Conservation (phyloP, 2,329 filamentous ascomycete species). For the Talaromyces funiculosus region DNA sequence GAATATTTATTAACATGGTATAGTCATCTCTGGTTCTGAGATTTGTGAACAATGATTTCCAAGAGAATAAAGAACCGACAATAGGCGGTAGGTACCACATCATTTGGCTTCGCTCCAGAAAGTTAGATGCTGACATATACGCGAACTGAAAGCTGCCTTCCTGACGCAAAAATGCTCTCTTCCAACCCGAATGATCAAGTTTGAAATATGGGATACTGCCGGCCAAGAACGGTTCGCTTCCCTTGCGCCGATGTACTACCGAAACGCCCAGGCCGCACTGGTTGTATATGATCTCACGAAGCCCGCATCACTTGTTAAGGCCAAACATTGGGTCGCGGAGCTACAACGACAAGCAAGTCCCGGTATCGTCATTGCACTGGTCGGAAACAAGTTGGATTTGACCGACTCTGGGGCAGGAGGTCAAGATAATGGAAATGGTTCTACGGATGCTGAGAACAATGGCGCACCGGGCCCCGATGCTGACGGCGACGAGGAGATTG, state of each 20-base stretch:
- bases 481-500: constrained; percentile 40
- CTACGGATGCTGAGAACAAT: constrained; percentile 34
- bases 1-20: constrained; percentile 16
- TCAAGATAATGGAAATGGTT: constrained; percentile 26
- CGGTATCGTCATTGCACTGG: constrained; percentile 92
- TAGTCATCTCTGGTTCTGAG: constrained; percentile 95
- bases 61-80: constrained; percentile 99
- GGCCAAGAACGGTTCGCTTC: constrained; percentile 97
- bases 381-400: constrained; percentile 94
- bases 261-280: constrained; percentile 93
- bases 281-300: constrained; percentile 99
- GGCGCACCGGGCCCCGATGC: constrained; percentile 23
- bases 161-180: constrained; percentile 98
- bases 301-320: constrained; percentile 88
- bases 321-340: constrained; percentile 98
- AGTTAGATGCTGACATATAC: background rate
- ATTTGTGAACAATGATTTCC: constrained; percentile 99
- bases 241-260: constrained; percentile 98
- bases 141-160: constrained; percentile 67
- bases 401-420: constrained; percentile 57
- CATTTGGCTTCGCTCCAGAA: background rate
- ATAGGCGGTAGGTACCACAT: constrained; percentile 70
- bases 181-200: constrained; percentile 70
- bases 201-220: constrained; percentile 97
- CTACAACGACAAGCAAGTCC: constrained; percentile 92